These are phyloP conservation scores for Podaxis sp. DNA, from an alignment of 768 basidiomycete genomes.

Conservation along the genomic window DNA sequence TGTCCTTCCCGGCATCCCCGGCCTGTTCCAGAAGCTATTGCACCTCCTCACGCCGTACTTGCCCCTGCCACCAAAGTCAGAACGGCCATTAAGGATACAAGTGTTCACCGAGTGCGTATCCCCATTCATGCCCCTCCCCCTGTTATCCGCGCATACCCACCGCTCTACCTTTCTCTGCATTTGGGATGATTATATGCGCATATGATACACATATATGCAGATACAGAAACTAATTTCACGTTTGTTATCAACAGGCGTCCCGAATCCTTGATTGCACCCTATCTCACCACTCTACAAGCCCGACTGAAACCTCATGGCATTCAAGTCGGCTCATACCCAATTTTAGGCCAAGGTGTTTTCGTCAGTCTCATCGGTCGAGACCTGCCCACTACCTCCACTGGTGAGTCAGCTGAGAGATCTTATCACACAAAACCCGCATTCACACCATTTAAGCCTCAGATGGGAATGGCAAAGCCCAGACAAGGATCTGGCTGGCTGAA, in stretches of 20 bases:
- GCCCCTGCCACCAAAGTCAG: slow-evolving; percentile 71
- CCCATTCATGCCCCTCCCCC: neutral
- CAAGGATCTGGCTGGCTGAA: slow-evolving; percentile 46
- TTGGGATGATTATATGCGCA: neutral
- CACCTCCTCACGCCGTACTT: slow-evolving; percentile 71
- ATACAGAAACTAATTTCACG: neutral
- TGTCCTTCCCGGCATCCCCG: slow-evolving; percentile 89
- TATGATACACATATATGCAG: neutral
- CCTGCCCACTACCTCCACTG: slow-evolving; percentile 16
- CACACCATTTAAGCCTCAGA: neutral
- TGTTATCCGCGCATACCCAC: neutral
- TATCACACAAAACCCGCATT: neutral
- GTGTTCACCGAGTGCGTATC: slow-evolving; percentile 72
- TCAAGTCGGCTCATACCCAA: slow-evolving; percentile 79
- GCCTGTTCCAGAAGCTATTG: slow-evolving; percentile 81
- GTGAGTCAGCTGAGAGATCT: neutral
- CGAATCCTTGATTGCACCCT: slow-evolving; percentile 84
- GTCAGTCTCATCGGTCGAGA: slow-evolving; percentile 68
- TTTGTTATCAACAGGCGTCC: slow-evolving; percentile 44
- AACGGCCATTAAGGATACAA: slow-evolving; percentile 78
- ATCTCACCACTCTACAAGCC: slow-evolving; percentile 73
- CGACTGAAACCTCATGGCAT: slow-evolving; percentile 75
- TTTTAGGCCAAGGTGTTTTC: slow-evolving; percentile 63
- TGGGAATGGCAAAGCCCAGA: slow-evolving; percentile 46
- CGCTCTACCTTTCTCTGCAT: neutral